Evolutionary conservation across 2,329 filamentous ascomycete genomes (phyloP).

Genomic region (Aspergillus alliaceus): DNA sequence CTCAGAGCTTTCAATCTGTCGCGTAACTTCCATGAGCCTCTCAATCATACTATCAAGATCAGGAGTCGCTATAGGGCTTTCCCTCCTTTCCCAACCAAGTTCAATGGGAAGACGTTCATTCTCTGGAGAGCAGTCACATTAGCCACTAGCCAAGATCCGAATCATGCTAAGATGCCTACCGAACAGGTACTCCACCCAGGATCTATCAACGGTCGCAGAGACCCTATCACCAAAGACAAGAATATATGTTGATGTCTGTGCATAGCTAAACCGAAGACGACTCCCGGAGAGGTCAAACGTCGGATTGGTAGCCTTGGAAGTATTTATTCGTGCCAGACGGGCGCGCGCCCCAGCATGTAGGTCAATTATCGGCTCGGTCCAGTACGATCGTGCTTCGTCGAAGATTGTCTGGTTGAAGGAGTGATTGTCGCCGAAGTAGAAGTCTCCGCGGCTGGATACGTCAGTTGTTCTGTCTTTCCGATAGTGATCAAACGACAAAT

Average conservation of each 20-base stretch:
- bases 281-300: background rate
- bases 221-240: background rate
- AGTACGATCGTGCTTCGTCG: background rate
- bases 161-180: background rate
- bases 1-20: background rate
- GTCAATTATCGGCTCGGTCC: background rate
- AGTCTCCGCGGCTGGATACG: background rate
- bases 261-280: background rate
- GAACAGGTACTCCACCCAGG: background rate
- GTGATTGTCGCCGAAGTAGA: background rate
- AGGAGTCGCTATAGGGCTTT: background rate
- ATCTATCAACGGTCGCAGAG: background rate
- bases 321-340: background rate
- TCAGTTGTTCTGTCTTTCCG: background rate
- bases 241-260: background rate
- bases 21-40: background rate
- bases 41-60: background rate
- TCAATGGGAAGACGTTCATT: background rate
- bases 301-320: background rate
- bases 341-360: background rate
- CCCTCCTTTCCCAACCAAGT: background rate
- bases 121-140: background rate
- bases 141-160: background rate
- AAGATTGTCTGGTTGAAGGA: background rate
- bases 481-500: background rate